Base-by-base conservation (phyloP, 768 basidiomycete species). In the Boletellus emodensis region DNA sequence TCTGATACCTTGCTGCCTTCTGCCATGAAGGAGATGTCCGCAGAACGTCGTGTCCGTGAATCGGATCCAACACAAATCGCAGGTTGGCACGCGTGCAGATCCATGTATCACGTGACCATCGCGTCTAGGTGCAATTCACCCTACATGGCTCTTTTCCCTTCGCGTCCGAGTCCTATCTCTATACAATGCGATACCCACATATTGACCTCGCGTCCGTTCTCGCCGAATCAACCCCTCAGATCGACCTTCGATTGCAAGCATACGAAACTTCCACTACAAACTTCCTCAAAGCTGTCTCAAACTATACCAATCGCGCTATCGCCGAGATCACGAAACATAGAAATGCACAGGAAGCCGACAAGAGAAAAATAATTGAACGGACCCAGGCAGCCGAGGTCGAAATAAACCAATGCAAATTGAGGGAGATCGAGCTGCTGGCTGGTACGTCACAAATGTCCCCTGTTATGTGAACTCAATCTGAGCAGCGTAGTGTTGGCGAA, bases 371-470 rank as follows among this genome's bases (percentile, higher is more conserved):
- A 0, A 51, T 69, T 8, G 91, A 92, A 43, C 82, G 80, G 62
- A 79, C 71, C 9, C 76, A 82, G 39, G 73, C 78, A 8, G 73
- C 82, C 0, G 87, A 93, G 63, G 60, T 72, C 0, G 85, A 91
- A 66, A 92, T 80, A 2, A 83, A 81, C 47, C 73, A 83, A 39
- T 91, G 87, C 69, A 88, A 91, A 57, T 63, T 87, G 45, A 78
- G 75, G 59, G 92, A 94, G 68, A 84, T 90, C 28, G 84, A 89
- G 45, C 76, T 94, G 48, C 76, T 90, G 3, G 78, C 81, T 49
- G 80, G 91, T 92, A 65, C n/a, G 80, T 71, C 14, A 32, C 32
- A 48, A 17, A 20, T 24, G 57, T 4, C 36, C 22, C 11, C 9
- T n/a, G 33, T 8, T 4, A 15, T 15, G 33, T 42, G 13, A n/a